A percentile compares a stretch with the other conserved stretches of the same genome.
phyloP scores from a whole-genome alignment of 257 asterid genomes.

The Haberlea rhodopensis region DNA sequence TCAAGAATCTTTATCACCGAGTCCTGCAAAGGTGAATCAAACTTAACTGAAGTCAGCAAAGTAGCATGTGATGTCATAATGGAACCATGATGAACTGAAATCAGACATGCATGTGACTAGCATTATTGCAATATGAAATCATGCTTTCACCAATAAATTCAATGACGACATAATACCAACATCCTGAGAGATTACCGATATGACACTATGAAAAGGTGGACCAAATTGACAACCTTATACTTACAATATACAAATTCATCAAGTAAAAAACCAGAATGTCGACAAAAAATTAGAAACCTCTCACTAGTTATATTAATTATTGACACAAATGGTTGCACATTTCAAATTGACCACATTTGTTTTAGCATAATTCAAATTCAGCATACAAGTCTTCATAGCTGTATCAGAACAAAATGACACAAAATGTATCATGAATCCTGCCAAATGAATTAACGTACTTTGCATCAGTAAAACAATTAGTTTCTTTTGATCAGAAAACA shows the following conservation, averaged over 20 bases:
- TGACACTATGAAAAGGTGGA: neutral
- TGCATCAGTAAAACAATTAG: neutral
- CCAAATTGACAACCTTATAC: neutral
- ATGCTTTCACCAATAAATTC: constrained; percentile 9
- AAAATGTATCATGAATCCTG: neutral
- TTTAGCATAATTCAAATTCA: neutral
- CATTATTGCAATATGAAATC: constrained; percentile 14
- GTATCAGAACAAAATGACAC: neutral
- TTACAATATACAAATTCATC: neutral
- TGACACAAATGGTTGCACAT: neutral
- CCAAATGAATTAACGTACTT: neutral
- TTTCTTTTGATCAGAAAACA: neutral
- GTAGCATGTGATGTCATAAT: neutral
- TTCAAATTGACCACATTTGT: neutral
- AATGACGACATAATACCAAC: neutral
- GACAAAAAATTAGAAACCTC: neutral
- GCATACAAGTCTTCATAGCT: neutral
- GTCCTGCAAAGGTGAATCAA: constrained; percentile 57
- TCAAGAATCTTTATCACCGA: constrained; percentile 89
- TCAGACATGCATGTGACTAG: constrained; percentile 4
- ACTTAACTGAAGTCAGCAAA: constrained; percentile 25
- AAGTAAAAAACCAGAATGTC: neutral
- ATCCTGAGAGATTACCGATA: neutral
- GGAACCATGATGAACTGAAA: constrained; percentile 3
- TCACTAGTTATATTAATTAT: neutral